Evolutionary conservation across 495 filamentous ascomycete genomes (phyloP).

Genomic region (Pseudoneurospora amorphoporcata): DNA sequence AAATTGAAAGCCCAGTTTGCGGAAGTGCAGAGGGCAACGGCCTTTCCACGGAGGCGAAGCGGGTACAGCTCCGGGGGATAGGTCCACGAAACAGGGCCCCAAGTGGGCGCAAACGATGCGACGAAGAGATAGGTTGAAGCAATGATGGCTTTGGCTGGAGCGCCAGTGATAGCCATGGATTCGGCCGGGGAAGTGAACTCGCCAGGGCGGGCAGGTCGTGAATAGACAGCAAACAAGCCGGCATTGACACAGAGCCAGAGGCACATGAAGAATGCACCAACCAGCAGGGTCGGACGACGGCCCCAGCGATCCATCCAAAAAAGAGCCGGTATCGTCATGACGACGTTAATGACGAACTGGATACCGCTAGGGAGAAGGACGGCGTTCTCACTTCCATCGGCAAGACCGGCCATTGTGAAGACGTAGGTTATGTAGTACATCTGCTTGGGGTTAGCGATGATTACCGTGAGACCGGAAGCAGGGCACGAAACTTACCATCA

Average conservation of each 20-base stretch:
- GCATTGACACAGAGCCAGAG: constrained; percentile 60
- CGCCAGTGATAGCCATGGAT: constrained; percentile 42
- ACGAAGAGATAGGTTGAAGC: constrained; percentile 73
- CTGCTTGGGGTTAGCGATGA: constrained; percentile 7
- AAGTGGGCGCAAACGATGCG: constrained; percentile 64
- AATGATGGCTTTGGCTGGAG: constrained; percentile 59
- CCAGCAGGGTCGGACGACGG: constrained; percentile 50
- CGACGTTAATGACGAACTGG: constrained; percentile 63
- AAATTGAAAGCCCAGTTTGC: constrained; percentile 77
- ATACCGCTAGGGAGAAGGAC: constrained; percentile 60
- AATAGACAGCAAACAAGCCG: constrained; percentile 48
- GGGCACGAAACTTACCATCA: constrained; percentile 56
- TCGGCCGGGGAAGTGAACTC: constrained; percentile 30
- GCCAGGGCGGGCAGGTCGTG: constrained; percentile 27
- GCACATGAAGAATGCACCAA: constrained; percentile 58
- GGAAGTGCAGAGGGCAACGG: constrained; percentile 60
- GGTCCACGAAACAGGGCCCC: constrained; percentile 63
- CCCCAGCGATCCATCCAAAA: constrained; percentile 50
- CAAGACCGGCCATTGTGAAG: constrained; percentile 61
- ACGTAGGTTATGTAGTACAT: constrained; percentile 52
- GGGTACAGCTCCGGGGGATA: constrained; percentile 72
- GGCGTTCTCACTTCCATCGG: constrained; percentile 19
- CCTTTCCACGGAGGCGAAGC: constrained; percentile 60
- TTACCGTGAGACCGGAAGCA: constrained; percentile 6
- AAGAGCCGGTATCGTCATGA: constrained; percentile 46